Conservation (phyloP, 305 asterid species). For the Fraxinus dipetala region DNA sequence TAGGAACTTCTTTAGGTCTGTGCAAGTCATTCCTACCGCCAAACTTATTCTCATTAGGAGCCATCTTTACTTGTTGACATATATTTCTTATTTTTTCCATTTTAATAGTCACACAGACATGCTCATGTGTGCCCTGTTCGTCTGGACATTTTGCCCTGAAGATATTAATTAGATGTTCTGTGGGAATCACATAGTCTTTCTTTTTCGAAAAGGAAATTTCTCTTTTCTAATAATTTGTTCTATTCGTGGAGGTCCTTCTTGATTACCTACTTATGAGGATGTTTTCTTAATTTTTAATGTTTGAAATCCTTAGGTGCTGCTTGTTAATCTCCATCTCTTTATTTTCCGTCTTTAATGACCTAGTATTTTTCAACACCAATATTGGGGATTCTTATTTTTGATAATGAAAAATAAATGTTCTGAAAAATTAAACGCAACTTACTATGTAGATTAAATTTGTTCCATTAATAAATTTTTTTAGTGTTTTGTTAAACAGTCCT, state of each 20-base stretch:
- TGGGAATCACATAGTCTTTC: not conserved
- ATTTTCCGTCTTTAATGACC: not conserved
- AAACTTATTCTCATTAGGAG: not conserved
- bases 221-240: not conserved
- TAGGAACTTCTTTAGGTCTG: not conserved
- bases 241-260: not conserved
- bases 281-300: not conserved
- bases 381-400: not conserved
- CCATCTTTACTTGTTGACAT: not conserved
- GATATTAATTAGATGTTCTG: not conserved
- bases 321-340: conserved; percentile 1
- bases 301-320: not conserved
- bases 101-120: not conserved
- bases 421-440: not conserved
- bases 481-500: not conserved
- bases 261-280: not conserved
- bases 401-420: not conserved
- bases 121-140: not conserved
- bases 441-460: not conserved
- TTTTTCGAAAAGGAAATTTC: not conserved
- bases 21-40: not conserved
- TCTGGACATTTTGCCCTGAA: not conserved
- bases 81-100: not conserved
- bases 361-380: not conserved
- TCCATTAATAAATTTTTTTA: not conserved